Conservation (phyloP, 2,329 filamentous ascomycete species). For the Westerdykella ornata region DNA sequence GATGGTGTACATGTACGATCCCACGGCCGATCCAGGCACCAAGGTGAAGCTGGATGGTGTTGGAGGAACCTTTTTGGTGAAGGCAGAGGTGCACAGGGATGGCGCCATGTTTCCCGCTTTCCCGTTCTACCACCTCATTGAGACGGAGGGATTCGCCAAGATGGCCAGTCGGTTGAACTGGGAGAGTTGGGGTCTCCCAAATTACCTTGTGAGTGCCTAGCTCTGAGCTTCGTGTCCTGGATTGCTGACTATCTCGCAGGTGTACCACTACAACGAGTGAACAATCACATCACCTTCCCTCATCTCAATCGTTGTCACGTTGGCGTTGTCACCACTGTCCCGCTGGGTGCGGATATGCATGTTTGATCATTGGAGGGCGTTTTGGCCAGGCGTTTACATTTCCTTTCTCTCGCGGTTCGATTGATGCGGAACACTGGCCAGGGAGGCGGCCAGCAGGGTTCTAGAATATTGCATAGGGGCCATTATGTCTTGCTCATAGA, state of each 20-base stretch:
- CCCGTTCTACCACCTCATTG: constrained; percentile 91
- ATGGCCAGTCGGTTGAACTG: constrained; percentile 90
- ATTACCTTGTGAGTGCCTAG: constrained; percentile 72
- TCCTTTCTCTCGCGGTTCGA: neutral
- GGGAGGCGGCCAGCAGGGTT: too few relatives aligned
- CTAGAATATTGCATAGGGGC: too few relatives aligned
- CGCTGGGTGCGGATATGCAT: constrained; percentile 4
- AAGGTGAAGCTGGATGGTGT: constrained; percentile 84
- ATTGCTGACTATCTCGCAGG: constrained; percentile 43
- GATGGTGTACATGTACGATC: constrained; percentile 74
- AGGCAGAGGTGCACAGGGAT: constrained; percentile 93
- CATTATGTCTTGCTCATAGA: too few relatives aligned
- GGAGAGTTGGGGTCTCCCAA: constrained; percentile 79
- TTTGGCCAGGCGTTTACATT: constrained; percentile 3
- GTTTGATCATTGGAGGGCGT: constrained; percentile 31
- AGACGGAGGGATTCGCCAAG: constrained; percentile 96
- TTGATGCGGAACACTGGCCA: neutral
- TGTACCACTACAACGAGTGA: constrained; percentile 86
- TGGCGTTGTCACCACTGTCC: constrained; percentile 1
- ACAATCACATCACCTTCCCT: neutral
- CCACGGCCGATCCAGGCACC: constrained; percentile 46
- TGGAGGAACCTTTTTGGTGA: constrained; percentile 85
- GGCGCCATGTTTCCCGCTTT: constrained; percentile 98
- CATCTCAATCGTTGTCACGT: neutral
- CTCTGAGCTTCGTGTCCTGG: neutral